Percentiles rank a stretch among this genome's conserved stretches.
Conservation (phyloP, 352 stramenopile genomes). For the Aphanomyces cochlioides region DNA sequence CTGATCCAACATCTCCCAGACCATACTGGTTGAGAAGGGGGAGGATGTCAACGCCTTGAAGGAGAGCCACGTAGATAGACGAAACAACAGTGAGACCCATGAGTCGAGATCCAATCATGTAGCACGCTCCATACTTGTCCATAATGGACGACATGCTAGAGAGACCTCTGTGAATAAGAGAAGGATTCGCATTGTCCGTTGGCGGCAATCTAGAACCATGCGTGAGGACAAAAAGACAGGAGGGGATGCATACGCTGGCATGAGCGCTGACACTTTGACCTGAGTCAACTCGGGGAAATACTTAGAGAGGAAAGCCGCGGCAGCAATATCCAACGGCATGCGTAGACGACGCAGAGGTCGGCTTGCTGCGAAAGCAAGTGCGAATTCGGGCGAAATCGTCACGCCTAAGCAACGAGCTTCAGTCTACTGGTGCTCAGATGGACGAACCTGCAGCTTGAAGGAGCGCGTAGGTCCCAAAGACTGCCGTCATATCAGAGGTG, state of each 20-base stretch:
- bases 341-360: constrained; percentile 77
- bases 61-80: constrained; percentile 67
- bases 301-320: constrained; percentile 61
- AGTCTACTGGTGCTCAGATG: not conserved
- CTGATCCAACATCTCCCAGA: constrained; percentile 63
- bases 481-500: constrained; percentile 73
- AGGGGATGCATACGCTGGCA: constrained; percentile 47
- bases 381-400: constrained; percentile 81
- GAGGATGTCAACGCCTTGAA: constrained; percentile 80
- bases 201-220: constrained; percentile 17
- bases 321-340: constrained; percentile 68
- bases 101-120: constrained; percentile 85
- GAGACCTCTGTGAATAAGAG: constrained; percentile 60
- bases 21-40: constrained; percentile 66
- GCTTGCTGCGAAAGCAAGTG: constrained; percentile 76
- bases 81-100: constrained; percentile 73
- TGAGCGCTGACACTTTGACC: constrained; percentile 56
- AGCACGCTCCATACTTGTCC: constrained; percentile 82
- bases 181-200: constrained; percentile 26
- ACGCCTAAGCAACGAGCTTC: constrained; percentile 36
- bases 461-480: constrained; percentile 72
- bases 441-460: constrained; percentile 52
- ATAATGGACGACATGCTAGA: constrained; percentile 66
- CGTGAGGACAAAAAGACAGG: not conserved
- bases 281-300: constrained; percentile 66